Percentiles rank a stretch among this genome's conserved stretches.
Conservation (phyloP, 768 basidiomycete genomes). For the Rhodotorula diobovata region DNA sequence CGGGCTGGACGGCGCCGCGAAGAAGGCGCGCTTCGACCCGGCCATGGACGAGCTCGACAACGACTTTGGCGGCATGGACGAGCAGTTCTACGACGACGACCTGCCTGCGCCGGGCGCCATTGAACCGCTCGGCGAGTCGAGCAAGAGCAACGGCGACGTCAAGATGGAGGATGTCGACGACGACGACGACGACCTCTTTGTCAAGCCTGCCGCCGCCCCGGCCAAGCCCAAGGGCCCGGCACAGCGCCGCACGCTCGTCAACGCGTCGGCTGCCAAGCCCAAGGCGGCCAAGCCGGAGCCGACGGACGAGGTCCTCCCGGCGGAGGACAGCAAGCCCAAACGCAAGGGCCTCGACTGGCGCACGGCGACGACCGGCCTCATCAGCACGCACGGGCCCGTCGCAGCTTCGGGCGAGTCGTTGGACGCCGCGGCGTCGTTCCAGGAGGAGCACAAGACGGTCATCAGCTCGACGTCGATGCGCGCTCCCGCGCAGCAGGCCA, state of each 20-base stretch:
- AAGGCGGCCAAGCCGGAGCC: conserved; percentile 24
- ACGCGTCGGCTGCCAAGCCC: conserved; percentile 34
- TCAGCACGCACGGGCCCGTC: not conserved
- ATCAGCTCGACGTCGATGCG: conserved; percentile 40
- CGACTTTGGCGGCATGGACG: conserved; percentile 22
- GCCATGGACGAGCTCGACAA: not conserved
- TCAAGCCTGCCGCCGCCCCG: conserved; percentile 34
- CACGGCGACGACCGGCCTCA: conserved; percentile 36
- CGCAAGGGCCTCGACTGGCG: conserved; percentile 42
- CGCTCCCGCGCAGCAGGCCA: conserved; percentile 38
- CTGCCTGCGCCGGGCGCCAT: not conserved
- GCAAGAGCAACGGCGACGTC: conserved; percentile 38
- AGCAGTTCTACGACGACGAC: conserved; percentile 38
- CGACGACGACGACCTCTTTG: conserved; percentile 41
- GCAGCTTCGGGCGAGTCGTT: not conserved
- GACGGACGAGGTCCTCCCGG: not conserved
- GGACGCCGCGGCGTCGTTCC: conserved; percentile 22
- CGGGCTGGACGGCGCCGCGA: conserved; percentile 50
- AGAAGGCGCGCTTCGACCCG: conserved; percentile 30
- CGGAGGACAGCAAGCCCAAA: conserved; percentile 36
- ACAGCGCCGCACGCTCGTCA: conserved; percentile 40
- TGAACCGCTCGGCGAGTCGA: conserved; percentile 40
- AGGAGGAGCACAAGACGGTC: conserved; percentile 53
- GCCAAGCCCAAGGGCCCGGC: conserved; percentile 37
- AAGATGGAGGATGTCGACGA: conserved; percentile 41